These are phyloP conservation scores for Lagenaria siceraria DNA, from an alignment of 306 rosid genomes.

Conservation along the genomic window DNA sequence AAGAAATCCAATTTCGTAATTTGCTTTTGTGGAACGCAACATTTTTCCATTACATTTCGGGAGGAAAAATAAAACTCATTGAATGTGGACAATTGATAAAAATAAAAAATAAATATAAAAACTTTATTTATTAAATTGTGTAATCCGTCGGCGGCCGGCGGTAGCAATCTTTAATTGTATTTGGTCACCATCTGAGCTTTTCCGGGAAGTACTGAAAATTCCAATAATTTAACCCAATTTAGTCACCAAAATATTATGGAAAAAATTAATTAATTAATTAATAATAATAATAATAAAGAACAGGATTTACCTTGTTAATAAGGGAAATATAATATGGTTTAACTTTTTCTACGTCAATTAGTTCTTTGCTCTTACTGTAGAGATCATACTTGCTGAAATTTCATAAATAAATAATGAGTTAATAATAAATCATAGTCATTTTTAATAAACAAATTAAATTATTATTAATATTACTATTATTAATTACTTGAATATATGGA, in stretches of 20 bases:
- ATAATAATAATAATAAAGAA: background rate
- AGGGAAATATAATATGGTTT: slow-evolving; percentile 71
- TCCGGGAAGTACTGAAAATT: slow-evolving; percentile 7
- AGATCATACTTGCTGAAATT: slow-evolving; percentile 69
- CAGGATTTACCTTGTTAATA: slow-evolving; percentile 43
- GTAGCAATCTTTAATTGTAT: background rate
- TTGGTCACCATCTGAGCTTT: background rate
- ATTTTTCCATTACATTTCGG: background rate
- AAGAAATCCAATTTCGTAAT: background rate
- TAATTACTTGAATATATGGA: slow-evolving; percentile 38
- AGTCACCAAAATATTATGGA: background rate
- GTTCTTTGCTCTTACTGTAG: slow-evolving; percentile 72
- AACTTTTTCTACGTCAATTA: slow-evolving; percentile 40
- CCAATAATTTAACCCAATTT: background rate
- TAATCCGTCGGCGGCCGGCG: background rate
- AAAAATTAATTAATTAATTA: background rate
- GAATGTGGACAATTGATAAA: background rate
- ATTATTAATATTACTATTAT: no score
- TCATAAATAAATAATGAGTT: background rate
- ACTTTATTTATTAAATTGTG: background rate
- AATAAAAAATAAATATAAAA: no score
- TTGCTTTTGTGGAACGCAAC: background rate
- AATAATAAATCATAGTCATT: background rate
- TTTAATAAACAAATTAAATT: no score
- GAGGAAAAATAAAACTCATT: background rate